Conservation (phyloP, 148 eudicot genomes). For the Cornus suecica region DNA sequence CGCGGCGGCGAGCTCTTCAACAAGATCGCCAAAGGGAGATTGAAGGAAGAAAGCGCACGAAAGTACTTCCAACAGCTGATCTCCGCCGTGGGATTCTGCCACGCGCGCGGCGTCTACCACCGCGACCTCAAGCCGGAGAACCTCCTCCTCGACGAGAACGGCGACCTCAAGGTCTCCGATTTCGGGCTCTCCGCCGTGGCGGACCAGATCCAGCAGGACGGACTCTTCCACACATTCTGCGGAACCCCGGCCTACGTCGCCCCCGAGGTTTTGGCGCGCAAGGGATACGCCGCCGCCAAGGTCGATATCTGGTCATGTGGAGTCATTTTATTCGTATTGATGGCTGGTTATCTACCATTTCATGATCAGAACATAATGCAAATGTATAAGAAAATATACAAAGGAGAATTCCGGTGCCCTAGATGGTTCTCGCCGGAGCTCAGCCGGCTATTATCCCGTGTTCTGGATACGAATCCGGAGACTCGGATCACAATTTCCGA, state of each 20-base stretch:
- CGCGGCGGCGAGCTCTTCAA: conserved; percentile 34
- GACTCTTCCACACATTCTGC: conserved; percentile 29
- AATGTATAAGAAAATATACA: conserved; percentile 31
- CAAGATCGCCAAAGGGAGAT: conserved; percentile 32
- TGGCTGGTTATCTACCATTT: conserved; percentile 33
- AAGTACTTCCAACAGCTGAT: conserved; percentile 31
- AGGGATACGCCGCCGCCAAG: conserved; percentile 28
- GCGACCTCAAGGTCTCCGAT: conserved; percentile 31
- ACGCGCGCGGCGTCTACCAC: conserved; percentile 34
- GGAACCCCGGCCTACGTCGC: conserved; percentile 39
- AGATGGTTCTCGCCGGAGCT: conserved; percentile 32
- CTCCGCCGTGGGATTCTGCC: conserved; percentile 33
- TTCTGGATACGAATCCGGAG: conserved; percentile 28
- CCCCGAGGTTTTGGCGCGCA: conserved; percentile 29
- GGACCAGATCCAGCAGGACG: conserved; percentile 29
- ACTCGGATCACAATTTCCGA: conserved; percentile 29
- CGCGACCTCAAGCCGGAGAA: conserved; percentile 34
- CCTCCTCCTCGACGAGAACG: conserved; percentile 30
- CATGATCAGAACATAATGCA: conserved; percentile 27
- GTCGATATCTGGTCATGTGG: conserved; percentile 36
- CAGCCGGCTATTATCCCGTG: neutral
- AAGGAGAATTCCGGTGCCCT: conserved; percentile 32
- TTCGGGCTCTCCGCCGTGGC: conserved; percentile 30
- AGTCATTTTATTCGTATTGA: conserved; percentile 26
- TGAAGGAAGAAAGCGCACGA: conserved; percentile 27